Percentiles rank a stretch among this genome's conserved stretches.
These are phyloP conservation scores for Vararia minispora DNA, from an alignment of 768 basidiomycete genomes.

Conservation along the genomic window DNA sequence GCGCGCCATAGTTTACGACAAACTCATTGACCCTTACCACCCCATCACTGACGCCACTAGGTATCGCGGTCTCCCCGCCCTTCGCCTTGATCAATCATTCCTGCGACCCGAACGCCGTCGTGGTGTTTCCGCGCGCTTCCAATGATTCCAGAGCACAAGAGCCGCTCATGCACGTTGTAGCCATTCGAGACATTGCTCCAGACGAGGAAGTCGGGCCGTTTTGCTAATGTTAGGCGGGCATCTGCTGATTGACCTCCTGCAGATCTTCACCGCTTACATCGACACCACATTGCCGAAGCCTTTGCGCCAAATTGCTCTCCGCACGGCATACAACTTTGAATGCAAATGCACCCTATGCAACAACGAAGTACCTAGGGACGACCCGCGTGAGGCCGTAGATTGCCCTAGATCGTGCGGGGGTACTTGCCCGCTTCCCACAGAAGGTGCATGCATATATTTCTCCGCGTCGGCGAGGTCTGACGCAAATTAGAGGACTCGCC, in stretches of 20 bases:
- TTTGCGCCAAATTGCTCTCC: constrained; percentile 43
- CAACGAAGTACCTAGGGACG: constrained; percentile 23
- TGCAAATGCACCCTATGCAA: constrained; percentile 60
- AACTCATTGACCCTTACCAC: constrained; percentile 86
- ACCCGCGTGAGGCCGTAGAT: constrained; percentile 56
- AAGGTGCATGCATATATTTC: constrained; percentile 30
- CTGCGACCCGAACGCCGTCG: constrained; percentile 77
- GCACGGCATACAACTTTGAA: constrained; percentile 67
- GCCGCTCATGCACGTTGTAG: constrained; percentile 62
- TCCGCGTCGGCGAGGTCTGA: neutral
- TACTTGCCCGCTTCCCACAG: constrained; percentile 43
- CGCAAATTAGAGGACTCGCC: constrained; percentile 30
- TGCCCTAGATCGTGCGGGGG: constrained; percentile 68
- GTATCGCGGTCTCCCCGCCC: constrained; percentile 72
- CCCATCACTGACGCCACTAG: constrained; percentile 68
- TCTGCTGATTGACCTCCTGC: neutral
- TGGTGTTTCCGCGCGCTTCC: constrained; percentile 72
- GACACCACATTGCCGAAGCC: constrained; percentile 64
- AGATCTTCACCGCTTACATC: constrained; percentile 79
- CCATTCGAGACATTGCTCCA: constrained; percentile 47
- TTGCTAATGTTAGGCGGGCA: neutral
- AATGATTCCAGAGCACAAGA: constrained; percentile 28
- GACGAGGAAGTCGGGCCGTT: constrained; percentile 55
- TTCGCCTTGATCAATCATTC: constrained; percentile 83
- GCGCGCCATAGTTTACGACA: constrained; percentile 58